Evolutionary conservation across 768 basidiomycete genomes (phyloP).

Genomic region (Pulveroboletus sp.): DNA sequence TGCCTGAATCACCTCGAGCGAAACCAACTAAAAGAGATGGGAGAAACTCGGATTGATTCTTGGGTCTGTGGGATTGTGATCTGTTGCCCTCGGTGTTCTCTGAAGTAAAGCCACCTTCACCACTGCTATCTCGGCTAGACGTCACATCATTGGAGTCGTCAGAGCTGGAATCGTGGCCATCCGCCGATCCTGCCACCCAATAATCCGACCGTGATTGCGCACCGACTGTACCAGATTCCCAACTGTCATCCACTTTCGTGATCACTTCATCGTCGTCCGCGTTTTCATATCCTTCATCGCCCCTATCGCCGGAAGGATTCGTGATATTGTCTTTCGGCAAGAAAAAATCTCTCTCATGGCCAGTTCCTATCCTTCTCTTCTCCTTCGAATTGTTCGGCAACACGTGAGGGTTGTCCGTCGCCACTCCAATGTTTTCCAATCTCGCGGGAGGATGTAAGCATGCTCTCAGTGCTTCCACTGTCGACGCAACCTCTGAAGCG

Average conservation of each 20-base stretch:
- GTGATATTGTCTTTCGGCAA: neutral
- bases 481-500: conserved; percentile 49
- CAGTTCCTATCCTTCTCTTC: conserved; percentile 3
- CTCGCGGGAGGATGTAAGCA: conserved; percentile 33
- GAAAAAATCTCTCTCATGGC: neutral
- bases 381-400: conserved; percentile 10
- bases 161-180: conserved; percentile 25
- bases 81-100: conserved; percentile 10
- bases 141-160: conserved; percentile 25
- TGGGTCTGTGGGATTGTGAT: conserved; percentile 20
- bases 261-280: conserved; percentile 3
- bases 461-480: conserved; percentile 46
- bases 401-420: conserved; percentile 13
- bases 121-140: conserved; percentile 22
- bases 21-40: conserved; percentile 88
- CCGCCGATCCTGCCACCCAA: conserved; percentile 37
- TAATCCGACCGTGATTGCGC: conserved; percentile 23
- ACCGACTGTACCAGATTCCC: conserved; percentile 41
- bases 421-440: conserved; percentile 14
- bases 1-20: conserved; percentile 70
- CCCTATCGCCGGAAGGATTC: conserved; percentile 4
- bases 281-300: conserved; percentile 25
- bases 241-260: conserved; percentile 25
- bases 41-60: conserved; percentile 60
- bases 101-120: conserved; percentile 16